Evolutionary conservation across 805 yeast species (phyloP), one percentile per base, ranked within the genome.

Genomic region (Saccharomycopsis synnaedendra): DNA sequence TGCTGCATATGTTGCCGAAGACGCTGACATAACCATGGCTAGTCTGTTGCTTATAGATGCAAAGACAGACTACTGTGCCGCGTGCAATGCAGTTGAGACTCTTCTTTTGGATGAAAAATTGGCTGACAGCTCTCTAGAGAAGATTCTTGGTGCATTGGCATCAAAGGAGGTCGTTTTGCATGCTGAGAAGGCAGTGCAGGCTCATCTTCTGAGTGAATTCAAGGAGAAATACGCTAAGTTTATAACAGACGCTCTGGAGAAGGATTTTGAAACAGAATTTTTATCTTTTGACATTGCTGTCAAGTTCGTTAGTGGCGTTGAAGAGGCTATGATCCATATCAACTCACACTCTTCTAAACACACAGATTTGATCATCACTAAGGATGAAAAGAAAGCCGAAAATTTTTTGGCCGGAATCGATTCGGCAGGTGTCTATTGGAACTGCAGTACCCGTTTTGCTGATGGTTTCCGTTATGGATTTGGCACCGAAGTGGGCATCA

Each of bases 401-500:
- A 64, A 64, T 48, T 93, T 93, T 66, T 64, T 90, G 60, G 78
- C 79, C 60, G 93, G 89, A 28, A 75, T 93, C 42, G 98, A 93
- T 63, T 85, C 97, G 2, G 83, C 97, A 1, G 97, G 97, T 49
- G 95, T 93, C 8, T 93, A 87, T 69, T 90, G 97, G 97, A 93
- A 93, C 61, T 90, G 95, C 44, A 85, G 96, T 27, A 87, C 97
- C 5, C 73, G 99, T 60, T 93, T 93, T 67, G 97, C 99, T 5
- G 99, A 93, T 64, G 99, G 99, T 3, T 93, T 86, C 73, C 76
- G 98, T 62, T 93, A 90, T 60, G 99, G 99, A 0, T 93, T 94
- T 62, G 99, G 99, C 46, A 83, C 99, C 4, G 99, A 93, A 64
- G 98, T 93, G 11, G 99, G 99, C 35, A 90, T 93, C 51, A 83